Conservation (phyloP, 768 basidiomycete species). For the Glaciozyma martinii region DNA sequence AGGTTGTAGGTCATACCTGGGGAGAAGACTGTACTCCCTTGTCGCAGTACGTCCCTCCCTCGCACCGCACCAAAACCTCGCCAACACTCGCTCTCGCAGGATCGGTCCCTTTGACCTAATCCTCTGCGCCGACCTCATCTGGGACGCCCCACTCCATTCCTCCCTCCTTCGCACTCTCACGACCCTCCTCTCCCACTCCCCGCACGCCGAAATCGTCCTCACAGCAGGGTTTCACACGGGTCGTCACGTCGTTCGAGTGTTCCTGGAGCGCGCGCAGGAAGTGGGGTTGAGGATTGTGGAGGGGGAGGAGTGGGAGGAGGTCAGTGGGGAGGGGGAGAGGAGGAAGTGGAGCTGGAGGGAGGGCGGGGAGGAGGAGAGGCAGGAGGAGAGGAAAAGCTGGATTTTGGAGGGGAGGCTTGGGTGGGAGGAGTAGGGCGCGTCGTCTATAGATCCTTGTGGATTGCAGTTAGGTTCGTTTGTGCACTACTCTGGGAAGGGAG, state of each 20-base stretch:
- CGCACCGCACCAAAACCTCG: not conserved
- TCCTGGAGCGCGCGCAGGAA: not conserved
- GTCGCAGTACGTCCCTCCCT: not conserved
- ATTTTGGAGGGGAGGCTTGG: not conserved
- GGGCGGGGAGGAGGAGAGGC: not conserved
- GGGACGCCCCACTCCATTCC: not conserved
- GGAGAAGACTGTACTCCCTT: not conserved
- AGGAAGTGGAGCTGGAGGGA: not conserved
- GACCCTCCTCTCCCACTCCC: not conserved
- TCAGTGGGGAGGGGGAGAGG: conserved; percentile 9
- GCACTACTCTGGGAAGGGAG: too few relatives aligned
- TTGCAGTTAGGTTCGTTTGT: too few relatives aligned
- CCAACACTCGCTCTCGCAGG: not conserved
- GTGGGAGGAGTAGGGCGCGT: too few relatives aligned
- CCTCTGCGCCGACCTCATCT: conserved; percentile 23
- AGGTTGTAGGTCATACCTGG: conserved; percentile 6
- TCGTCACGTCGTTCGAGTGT: not conserved
- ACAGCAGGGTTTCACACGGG: conserved; percentile 15
- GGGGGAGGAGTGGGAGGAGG: not conserved
- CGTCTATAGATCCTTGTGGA: too few relatives aligned
- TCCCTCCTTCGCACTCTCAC: conserved; percentile 1
- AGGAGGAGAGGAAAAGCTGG: conserved; percentile 22
- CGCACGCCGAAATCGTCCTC: not conserved
- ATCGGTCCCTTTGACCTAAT: conserved; percentile 7
- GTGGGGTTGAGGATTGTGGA: not conserved